phyloP scores from a whole-genome alignment of 2,329 filamentous ascomycete species.

The Trichoderma citrinoviride region DNA sequence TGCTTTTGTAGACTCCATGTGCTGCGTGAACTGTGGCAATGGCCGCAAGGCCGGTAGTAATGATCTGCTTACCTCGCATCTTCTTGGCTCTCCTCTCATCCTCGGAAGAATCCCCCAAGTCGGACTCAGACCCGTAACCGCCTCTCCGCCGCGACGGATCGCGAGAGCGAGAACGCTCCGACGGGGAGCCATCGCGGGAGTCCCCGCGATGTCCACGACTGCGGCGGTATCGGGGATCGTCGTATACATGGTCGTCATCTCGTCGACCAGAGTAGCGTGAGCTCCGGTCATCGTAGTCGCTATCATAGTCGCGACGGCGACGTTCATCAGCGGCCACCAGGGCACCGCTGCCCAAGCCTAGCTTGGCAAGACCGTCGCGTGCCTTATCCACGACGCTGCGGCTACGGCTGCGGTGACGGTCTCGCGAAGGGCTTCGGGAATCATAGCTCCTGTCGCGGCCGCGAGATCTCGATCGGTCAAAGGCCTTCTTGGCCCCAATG shows the following conservation, averaged over 20 bases:
- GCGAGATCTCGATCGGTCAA: conserved; percentile 51
- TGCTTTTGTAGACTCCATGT: conserved; percentile 56
- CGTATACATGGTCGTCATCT: conserved; percentile 42
- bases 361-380: conserved; percentile 59
- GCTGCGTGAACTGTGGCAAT: conserved; percentile 61
- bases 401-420: conserved; percentile 55
- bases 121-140: conserved; percentile 51
- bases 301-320: conserved; percentile 41
- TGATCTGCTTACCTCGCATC: conserved; percentile 61
- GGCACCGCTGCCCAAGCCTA: conserved; percentile 56
- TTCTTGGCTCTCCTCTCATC: conserved; percentile 54
- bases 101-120: conserved; percentile 57
- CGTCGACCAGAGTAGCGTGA: conserved; percentile 41
- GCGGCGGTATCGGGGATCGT: conserved; percentile 44
- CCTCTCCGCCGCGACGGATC: conserved; percentile 34
- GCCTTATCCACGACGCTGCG: conserved; percentile 64
- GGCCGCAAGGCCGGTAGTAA: conserved; percentile 55
- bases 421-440: conserved; percentile 44
- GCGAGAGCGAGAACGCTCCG: conserved; percentile 11
- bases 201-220: conserved; percentile 41
- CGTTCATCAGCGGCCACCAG: conserved; percentile 38
- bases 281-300: conserved; percentile 44
- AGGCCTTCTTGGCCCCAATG: conserved; percentile 59
- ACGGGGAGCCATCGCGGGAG: conserved; percentile 34
- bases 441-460: conserved; percentile 47